These are phyloP conservation scores for Scheffersomyces insectosa DNA, from an alignment of 1,139 yeast genomes.

Conservation along the genomic window DNA sequence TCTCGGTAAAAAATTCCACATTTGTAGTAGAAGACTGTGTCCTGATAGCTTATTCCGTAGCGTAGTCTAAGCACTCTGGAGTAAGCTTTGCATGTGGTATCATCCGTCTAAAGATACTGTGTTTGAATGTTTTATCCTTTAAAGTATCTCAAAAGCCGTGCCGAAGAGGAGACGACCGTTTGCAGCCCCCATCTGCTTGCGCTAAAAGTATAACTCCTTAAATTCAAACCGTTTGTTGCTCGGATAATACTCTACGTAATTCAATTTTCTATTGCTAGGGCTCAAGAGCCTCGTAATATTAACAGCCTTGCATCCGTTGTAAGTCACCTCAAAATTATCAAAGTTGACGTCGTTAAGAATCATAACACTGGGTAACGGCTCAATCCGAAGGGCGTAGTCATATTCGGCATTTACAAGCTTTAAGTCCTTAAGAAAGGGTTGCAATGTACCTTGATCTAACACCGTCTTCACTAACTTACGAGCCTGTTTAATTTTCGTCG, in stretches of 20 bases:
- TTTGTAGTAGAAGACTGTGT: no score
- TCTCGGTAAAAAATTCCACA: no score
- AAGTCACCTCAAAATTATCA: conserved; percentile 71
- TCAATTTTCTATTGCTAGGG: conserved; percentile 46
- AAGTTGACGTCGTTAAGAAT: conserved; percentile 69
- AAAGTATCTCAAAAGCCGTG: not conserved
- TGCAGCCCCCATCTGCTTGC: not conserved
- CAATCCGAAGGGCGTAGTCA: conserved; percentile 67
- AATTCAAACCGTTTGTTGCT: conserved; percentile 49
- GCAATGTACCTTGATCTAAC: conserved; percentile 82
- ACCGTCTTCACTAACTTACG: conserved; percentile 76
- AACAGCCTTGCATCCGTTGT: conserved; percentile 78
- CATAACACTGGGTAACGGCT: conserved; percentile 76
- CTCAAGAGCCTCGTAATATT: conserved; percentile 65
- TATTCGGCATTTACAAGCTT: conserved; percentile 70
- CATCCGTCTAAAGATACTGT: no score
- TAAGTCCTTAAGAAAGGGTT: conserved; percentile 67
- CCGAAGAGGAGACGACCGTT: not conserved
- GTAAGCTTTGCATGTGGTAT: no score
- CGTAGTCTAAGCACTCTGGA: no score
- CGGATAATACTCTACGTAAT: conserved; percentile 74
- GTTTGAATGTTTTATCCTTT: not conserved
- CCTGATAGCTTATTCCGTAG: no score
- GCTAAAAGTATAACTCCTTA: conserved; percentile 46
- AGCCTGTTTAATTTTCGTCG: conserved; percentile 52